Base-by-base conservation (phyloP, 169 alveolate species). In the Plasmodium adleri region DNA sequence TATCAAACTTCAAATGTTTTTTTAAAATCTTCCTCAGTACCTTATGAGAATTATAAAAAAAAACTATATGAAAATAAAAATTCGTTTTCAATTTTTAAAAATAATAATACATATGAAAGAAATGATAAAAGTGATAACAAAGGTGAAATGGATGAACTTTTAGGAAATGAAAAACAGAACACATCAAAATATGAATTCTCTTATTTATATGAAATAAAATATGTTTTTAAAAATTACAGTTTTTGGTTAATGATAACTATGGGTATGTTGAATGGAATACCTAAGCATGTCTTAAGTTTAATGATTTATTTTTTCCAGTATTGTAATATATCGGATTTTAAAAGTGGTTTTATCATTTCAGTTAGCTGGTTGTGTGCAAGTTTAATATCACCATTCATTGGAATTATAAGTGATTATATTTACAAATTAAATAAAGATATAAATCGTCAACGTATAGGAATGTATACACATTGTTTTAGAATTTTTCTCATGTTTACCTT, bases 221-320 rank as follows among this genome's bases (percentile, higher is more conserved):
- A 92, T 66, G 92, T 92, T 43, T 88, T 92, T 32, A 88, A 74
- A 28, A 92, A 92, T 68, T 88, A 92, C 17, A 92, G 94, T 43
- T 92, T 92, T 39, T 92, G 94, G 94, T 45, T 92, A 22, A 87
- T 92, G 93, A 72, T 92, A 63, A 47, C 80, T 3, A 92, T 92
- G 93, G 93, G 94, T 13, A 92, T 92, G 75, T 70, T 92, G 20
- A 92, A 92, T 76, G 94, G 93, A 28, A 92, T 92, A 58, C 94
- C 94, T 32, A 92, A 75, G 8, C 94, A 92, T 75, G 92, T 92
- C 10, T 66, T 92, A 43, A 87, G 89, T 28, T 87, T 92, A 83
- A 92, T 92, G 75, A 92, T 92, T 59, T 88, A 88, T 92, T 92
- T 92, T 92, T 75, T 92, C 50, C 94, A 92, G 85, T 92, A 92